Conservation (phyloP, 108 stramenopile genomes). For the Nannochloropsis salina region DNA sequence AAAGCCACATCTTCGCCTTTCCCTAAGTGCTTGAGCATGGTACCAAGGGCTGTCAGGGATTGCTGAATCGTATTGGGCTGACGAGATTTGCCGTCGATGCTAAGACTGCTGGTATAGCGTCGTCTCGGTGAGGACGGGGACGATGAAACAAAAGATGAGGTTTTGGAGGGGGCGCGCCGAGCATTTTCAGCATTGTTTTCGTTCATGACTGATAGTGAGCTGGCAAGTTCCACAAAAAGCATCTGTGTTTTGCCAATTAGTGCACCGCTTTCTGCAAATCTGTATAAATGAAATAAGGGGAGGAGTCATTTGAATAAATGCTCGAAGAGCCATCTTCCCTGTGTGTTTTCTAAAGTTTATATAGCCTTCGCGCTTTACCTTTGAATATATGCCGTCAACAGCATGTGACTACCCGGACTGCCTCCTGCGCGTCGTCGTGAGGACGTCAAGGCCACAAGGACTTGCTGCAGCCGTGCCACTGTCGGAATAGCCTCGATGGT, state of each 20-base stretch:
- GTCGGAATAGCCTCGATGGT: neutral
- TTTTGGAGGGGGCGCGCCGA: neutral
- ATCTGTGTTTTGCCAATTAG: neutral
- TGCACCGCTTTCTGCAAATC: neutral
- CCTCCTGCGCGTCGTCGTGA: neutral
- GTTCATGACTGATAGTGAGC: neutral
- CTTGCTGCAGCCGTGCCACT: neutral
- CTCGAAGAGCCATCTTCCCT: neutral
- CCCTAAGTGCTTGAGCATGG: conserved; percentile 6
- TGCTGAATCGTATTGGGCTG: neutral
- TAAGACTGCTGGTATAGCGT: neutral
- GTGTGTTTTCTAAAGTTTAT: neutral
- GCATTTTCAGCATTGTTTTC: no score
- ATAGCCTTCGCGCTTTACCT: neutral
- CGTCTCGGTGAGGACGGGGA: neutral
- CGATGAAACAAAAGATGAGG: neutral
- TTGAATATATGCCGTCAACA: neutral
- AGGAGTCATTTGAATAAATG: neutral
- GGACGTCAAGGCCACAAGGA: neutral
- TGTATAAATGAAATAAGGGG: neutral
- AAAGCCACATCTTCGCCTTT: neutral
- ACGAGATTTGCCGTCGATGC: neutral
- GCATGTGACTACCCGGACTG: neutral
- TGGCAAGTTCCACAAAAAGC: conserved; percentile 14
- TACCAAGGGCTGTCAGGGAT: neutral